Conservation (phyloP, 768 basidiomycete species). For the Tylopilus subfusipes region DNA sequence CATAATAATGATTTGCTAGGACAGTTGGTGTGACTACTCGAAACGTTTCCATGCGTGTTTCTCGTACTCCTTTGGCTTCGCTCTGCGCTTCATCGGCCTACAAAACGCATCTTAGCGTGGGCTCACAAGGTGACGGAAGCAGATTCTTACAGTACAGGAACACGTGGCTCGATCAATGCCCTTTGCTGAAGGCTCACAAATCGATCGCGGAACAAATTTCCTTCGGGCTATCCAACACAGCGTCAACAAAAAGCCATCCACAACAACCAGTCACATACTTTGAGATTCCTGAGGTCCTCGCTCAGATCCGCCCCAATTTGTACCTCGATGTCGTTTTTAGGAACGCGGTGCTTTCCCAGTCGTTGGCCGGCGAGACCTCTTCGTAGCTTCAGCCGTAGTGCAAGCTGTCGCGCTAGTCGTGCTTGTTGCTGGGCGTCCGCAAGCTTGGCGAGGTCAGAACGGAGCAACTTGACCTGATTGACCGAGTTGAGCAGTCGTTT, state of each 20-base stretch:
- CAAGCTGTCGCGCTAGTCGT: conserved; percentile 37
- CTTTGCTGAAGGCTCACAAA: conserved; percentile 86
- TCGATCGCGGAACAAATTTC: conserved; percentile 87
- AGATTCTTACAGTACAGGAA: conserved; percentile 57
- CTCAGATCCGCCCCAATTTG: conserved; percentile 89
- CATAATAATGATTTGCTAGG: neutral
- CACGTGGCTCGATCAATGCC: conserved; percentile 81
- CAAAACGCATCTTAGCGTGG: neutral
- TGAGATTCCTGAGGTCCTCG: conserved; percentile 78
- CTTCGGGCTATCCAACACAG: conserved; percentile 64
- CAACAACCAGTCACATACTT: conserved; percentile 47
- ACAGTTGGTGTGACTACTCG: conserved; percentile 32
- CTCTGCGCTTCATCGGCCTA: conserved; percentile 34
- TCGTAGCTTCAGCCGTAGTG: conserved; percentile 48
- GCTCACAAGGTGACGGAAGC: conserved; percentile 22
- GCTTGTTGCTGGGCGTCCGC: conserved; percentile 38
- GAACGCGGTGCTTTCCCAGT: conserved; percentile 78
- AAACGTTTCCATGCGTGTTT: conserved; percentile 80
- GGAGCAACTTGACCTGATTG: conserved; percentile 50
- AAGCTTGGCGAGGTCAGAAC: conserved; percentile 39
- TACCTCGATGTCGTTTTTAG: conserved; percentile 67
- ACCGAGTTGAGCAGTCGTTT: conserved; percentile 64
- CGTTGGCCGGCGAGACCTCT: conserved; percentile 69
- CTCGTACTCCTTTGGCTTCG: conserved; percentile 62
- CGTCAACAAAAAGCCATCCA: neutral